Percentiles rank a stretch among this genome's conserved stretches.
These are phyloP conservation scores for Fusarium marasasianum DNA, from an alignment of 2,329 filamentous ascomycete genomes.

Conservation along the genomic window DNA sequence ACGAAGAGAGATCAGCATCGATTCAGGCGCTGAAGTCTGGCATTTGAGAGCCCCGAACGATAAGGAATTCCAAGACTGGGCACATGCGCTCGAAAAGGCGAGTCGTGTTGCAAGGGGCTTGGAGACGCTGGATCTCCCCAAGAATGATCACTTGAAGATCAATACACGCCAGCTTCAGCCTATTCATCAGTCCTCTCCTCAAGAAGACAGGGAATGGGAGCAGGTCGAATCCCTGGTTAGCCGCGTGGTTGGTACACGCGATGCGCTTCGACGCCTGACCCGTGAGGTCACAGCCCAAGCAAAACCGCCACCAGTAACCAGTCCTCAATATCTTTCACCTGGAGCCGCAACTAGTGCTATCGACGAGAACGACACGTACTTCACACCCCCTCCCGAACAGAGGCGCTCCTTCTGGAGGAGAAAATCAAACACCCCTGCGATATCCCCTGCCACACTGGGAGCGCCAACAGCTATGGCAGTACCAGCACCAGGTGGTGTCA, in stretches of 20 bases:
- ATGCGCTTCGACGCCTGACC: slow-evolving; percentile 86
- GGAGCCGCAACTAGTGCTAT: slow-evolving; percentile 52
- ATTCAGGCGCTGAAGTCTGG: slow-evolving; percentile 97
- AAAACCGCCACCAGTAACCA: slow-evolving; percentile 38
- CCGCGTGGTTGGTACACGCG: slow-evolving; percentile 85
- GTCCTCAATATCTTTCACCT: slow-evolving; percentile 53
- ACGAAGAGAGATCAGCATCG: slow-evolving; percentile 91
- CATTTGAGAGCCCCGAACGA: slow-evolving; percentile 85
- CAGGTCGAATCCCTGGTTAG: slow-evolving; percentile 87
- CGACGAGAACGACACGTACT: slow-evolving; percentile 68
- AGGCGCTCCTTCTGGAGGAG: slow-evolving; percentile 91
- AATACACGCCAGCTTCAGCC: slow-evolving; percentile 41
- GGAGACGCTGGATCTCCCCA: slow-evolving; percentile 49
- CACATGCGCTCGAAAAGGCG: slow-evolving; percentile 82
- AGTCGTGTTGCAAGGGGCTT: slow-evolving; percentile 70
- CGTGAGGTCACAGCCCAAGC: slow-evolving; percentile 77
- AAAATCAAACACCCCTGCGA: slow-evolving; percentile 70
- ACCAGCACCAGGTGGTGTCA: slow-evolving; percentile 52
- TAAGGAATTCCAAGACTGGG: slow-evolving; percentile 90
- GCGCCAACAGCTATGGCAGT: slow-evolving; percentile 53
- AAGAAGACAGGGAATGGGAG: slow-evolving; percentile 86
- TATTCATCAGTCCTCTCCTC: slow-evolving; percentile 48
- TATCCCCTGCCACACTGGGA: slow-evolving; percentile 53
- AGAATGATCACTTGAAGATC: slow-evolving; percentile 42
- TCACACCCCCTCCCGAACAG: slow-evolving; percentile 47